Base-by-base conservation (phyloP, 306 rosid genomes). In the Dicorynia guianensis region DNA sequence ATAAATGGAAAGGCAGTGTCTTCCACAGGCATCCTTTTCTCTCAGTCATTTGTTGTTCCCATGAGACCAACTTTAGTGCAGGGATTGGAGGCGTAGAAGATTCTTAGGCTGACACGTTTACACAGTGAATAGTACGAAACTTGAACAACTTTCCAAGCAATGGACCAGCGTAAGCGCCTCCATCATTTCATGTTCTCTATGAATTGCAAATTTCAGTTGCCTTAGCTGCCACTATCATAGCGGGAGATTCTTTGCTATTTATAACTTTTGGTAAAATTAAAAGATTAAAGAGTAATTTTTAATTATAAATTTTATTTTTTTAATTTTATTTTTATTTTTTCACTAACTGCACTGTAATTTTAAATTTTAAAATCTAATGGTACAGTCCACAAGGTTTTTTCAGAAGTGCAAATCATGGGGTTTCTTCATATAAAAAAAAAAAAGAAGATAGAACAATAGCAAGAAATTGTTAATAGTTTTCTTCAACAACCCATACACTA, bases 11-110 rank as follows among this genome's bases (percentile, higher is more conserved):
- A 64, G 69, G 47, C 8, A 35, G 55, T 64, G 25, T 61, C 74
- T 69, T 38, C 40, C 14, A 25, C 7, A 5, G 62, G 20, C 57
- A 66, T 33, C 48, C 17, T n/a, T 67, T 52, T 60, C 44, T 34
- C 15, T 13, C 72, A 74, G 42, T 58, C 76, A 56, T 67, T 56
- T 64, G 19, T 9, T 74, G 54, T 38, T 79, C 57, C 75, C 53
- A 52, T 54, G 17, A n/a, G 80, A 75, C 77, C 55, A 11, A 54
- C 7, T 2, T 80, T 44, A 49, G 72, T 35, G 53, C 52, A 50
- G 18, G 53, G 57, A n/a, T 74, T 67, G 72, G 76, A 80, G 74
- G 52, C 72, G 67, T 59, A 5, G 14, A 13, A 63, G 61, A 55
- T 74, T 59, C n/a, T 15, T 74, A 11, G 46, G 34, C 4, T 18